Evolutionary conservation across 2,329 filamentous ascomycete species (phyloP), one percentile per base, ranked within the genome.

Genomic region (Fusarium vanettenii): DNA sequence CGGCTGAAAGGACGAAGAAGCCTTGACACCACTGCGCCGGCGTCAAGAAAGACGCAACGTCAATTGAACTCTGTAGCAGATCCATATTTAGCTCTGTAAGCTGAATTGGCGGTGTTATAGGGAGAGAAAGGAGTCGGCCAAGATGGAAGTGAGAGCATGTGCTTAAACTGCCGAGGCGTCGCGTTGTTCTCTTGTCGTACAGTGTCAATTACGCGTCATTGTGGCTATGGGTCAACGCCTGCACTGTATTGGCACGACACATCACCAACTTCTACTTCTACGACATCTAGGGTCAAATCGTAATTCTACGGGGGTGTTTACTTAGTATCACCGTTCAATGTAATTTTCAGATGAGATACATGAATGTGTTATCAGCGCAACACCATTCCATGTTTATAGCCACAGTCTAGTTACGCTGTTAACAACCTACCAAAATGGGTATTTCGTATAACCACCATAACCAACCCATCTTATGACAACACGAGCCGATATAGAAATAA

Each of bases 1-100:
- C 80, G 7, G 85, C 81, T 4, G 85, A 80, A 56, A 87, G 74
- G 41, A 86, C 78, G 78, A 89, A 90, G 77, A 86, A 86, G 27
- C 82, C 76, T 76, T 88, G 88, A 71, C 86, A 88, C 76, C 74
- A 80, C 52, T 79, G 73, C 5, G 81, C 75, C 14, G 82, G 82
- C 13, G 79, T 62, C 64, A 77, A 37, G 39, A 39, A 16, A 18
- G 70, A 57, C 20, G 25, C 29, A 11, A 64, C 10, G n/a, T 69
- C 61, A 16, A 39, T 45, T 16, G 64, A 18, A 29, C 64, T 56
- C 14, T 70, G 33, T 7, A 71, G 9, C 10, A 60, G 18, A 14
- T 77, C 71, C 50, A 65, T 61, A 48, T 43, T 69, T n/a, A 14
- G 18, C 9, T 14, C 13, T 20, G 5, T 6, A 25, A 27, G 31